Evolutionary conservation across 2,329 filamentous ascomycete species (phyloP), one percentile per base, ranked within the genome.

Genomic region (Botrytis cinerea): DNA sequence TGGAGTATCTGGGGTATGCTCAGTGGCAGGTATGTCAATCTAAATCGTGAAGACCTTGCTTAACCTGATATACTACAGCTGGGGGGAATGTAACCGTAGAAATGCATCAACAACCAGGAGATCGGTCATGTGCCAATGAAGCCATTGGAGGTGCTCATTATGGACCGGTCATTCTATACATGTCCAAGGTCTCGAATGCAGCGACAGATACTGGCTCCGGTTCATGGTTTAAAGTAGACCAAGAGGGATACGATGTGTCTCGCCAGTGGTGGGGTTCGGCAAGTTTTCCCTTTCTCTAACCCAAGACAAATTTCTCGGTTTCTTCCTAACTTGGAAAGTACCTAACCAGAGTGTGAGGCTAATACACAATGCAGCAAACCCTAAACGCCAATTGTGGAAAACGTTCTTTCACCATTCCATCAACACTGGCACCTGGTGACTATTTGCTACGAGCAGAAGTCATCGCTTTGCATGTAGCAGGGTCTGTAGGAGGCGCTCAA

Each of bases 391-490:
- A 82, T 72, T 83, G 82, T 70, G 82, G 86, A 45, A 86, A 85
- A 83, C 80, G 82, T 59, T 85, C 83, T 77, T 85, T 88, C 80
- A 82, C 81, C 74, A 80, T 89, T 74, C 87, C 87, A 59, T 78
- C 82, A 48, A 86, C 84, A 81, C 83, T 89, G 73, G 84, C 86
- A 5, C 82, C 85, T 2, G 87, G 87, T 62, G 83, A 88, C 68
- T 89, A 89, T 76, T 84, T 89, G 43, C 81, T 89, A 78, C 84
- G 87, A 61, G 84, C 86, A 43, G 87, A 89, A 81, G 82, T 86
- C 46, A 83, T 88, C 60, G 86, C 86, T 10, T 82, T 88, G 62
- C 86, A 89, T 80, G 85, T 86, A 28, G 86, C 86, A 25, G 80
- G 80, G 74, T 78, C 74, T 20, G 73, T 74, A 22, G 83, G 82